phyloP scores from a whole-genome alignment of 163 green algal genomes.

The Chlorella variabilis region DNA sequence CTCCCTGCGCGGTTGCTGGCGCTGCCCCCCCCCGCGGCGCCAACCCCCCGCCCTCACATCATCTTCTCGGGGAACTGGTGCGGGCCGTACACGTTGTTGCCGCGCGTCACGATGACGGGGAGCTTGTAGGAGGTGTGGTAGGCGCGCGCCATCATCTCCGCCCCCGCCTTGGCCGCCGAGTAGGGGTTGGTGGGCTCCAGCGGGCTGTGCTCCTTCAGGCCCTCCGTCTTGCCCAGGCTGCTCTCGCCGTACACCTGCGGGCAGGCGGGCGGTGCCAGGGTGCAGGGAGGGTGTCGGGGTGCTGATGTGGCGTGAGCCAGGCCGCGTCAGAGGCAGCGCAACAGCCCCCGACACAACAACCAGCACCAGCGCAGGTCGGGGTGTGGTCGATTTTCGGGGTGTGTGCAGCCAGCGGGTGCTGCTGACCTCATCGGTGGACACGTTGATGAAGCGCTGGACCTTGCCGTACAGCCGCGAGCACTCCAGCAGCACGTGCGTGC shows the following conservation, averaged over 20 bases:
- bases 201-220: constrained; percentile 76
- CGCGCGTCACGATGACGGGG: constrained; percentile 96
- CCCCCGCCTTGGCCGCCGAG: constrained; percentile 95
- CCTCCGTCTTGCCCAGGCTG: constrained; percentile 76
- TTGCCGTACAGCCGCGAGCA: constrained; percentile 76
- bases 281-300: too few relatives aligned
- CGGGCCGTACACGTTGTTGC: constrained; percentile 99
- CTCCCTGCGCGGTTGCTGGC: too few relatives aligned
- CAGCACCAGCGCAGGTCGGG: too few relatives aligned
- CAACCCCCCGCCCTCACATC: constrained; percentile 21
- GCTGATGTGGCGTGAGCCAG: too few relatives aligned
- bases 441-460: constrained; percentile 96
- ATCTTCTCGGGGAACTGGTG: constrained; percentile 91
- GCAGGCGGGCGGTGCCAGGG: too few relatives aligned
- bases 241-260: constrained; percentile 90
- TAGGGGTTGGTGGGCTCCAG: constrained; percentile 99
- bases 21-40: too few relatives aligned
- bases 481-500: constrained; percentile 98
- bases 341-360: too few relatives aligned
- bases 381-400: too few relatives aligned
- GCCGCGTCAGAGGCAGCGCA: too few relatives aligned
- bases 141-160: constrained; percentile 97
- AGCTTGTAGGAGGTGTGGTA: constrained; percentile 97
- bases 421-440: constrained; percentile 90
- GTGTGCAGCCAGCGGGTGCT: too few relatives aligned